phyloP scores from a whole-genome alignment of 176 grass and related monocot species.

The Lolium rigidum region DNA sequence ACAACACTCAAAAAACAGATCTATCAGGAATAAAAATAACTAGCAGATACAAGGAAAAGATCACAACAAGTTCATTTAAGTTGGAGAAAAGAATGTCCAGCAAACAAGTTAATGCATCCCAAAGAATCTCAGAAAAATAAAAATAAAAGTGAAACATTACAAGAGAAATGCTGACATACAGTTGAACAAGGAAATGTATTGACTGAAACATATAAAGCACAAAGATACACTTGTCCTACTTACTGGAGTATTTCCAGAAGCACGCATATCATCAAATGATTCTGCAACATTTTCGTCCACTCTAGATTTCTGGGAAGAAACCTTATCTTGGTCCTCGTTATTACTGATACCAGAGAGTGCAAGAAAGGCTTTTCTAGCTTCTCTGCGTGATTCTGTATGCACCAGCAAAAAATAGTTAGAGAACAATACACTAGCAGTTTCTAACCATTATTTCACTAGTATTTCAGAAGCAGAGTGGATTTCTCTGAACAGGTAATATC shows the following conservation, averaged over 20 bases:
- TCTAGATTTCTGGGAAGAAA: conserved; percentile 43
- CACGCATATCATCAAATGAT: conserved; percentile 42
- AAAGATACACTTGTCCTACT: conserved; percentile 49
- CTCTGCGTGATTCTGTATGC: conserved; percentile 76
- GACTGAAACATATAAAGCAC: conserved; percentile 37
- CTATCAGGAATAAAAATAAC: not conserved
- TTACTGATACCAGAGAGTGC: conserved; percentile 71
- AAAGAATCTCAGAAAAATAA: conserved; percentile 4
- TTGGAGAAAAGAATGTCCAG: conserved; percentile 3
- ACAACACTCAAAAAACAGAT: conserved; percentile 16
- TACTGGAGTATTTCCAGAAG: conserved; percentile 72
- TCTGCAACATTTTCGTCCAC: conserved; percentile 53
- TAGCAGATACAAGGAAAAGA: not conserved
- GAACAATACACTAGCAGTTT: conserved; percentile 23
- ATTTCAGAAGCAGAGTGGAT: conserved; percentile 27
- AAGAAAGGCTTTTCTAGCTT: conserved; percentile 93
- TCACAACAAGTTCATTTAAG: conserved; percentile 20
- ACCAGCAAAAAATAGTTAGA: conserved; percentile 22
- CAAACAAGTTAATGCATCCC: not conserved
- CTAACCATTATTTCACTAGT: conserved; percentile 13
- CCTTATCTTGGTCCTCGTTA: conserved; percentile 47
- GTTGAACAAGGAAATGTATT: conserved; percentile 34
- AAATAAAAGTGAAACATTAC: conserved; percentile 2
- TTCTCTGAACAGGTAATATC: conserved; percentile 27
- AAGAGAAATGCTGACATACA: conserved; percentile 31